These are phyloP conservation scores for Globisporangium heterothallicum DNA, from an alignment of 352 stramenopile species.

Conservation along the genomic window DNA sequence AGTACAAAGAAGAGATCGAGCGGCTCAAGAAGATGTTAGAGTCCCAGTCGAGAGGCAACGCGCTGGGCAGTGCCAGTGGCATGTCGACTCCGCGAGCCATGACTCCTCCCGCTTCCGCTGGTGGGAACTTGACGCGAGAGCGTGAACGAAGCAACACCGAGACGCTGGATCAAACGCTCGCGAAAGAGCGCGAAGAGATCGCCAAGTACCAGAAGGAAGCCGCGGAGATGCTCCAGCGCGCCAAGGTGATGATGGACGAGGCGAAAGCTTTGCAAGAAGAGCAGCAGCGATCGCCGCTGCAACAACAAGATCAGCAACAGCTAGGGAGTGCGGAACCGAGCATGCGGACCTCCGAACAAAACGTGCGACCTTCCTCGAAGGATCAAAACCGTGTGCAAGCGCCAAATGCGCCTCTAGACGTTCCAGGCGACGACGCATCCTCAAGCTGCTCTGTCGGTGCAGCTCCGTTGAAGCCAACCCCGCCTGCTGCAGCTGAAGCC, in stretches of 20 bases:
- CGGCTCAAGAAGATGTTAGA: conserved; percentile 77
- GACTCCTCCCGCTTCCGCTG: no score
- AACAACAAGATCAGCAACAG: conserved; percentile 5
- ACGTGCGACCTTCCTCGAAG: neutral
- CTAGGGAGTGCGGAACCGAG: neutral
- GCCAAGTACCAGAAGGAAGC: conserved; percentile 59
- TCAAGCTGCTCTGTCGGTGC: no score
- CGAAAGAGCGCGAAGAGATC: conserved; percentile 63
- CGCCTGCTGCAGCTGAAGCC: neutral
- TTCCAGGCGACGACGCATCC: no score
- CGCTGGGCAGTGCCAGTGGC: conserved; percentile 24
- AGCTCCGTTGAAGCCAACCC: neutral
- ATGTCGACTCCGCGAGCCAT: conserved; percentile 21
- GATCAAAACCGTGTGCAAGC: neutral
- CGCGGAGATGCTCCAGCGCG: conserved; percentile 56
- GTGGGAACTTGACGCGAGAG: no score
- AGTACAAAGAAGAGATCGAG: conserved; percentile 89
- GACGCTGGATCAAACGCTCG: conserved; percentile 12
- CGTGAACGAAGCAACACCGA: neutral
- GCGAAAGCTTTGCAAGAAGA: conserved; percentile 37
- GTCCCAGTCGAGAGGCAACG: conserved; percentile 38
- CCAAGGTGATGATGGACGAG: conserved; percentile 76
- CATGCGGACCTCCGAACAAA: neutral
- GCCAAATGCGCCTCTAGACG: no score
- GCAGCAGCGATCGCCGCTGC: conserved; percentile 17